Percentiles rank a stretch among this genome's conserved stretches.
These are phyloP conservation scores for Fraxinus albicans DNA, from an alignment of 305 asterid species.

Conservation along the genomic window DNA sequence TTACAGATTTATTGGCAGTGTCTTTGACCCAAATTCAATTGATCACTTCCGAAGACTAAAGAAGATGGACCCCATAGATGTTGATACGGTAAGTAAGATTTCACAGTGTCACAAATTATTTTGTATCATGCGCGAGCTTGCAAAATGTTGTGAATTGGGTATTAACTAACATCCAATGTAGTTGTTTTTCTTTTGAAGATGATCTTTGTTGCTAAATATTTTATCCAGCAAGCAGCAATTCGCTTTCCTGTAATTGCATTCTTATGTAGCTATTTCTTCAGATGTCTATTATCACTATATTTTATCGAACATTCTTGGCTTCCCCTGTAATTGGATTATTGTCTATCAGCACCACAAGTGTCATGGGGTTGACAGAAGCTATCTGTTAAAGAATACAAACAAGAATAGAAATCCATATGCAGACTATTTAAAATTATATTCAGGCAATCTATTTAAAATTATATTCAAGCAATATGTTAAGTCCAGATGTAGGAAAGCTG, in stretches of 20 bases:
- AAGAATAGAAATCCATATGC: neutral
- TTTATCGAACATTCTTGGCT: neutral
- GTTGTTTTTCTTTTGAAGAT: neutral
- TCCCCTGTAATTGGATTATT: neutral
- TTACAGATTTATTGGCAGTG: slow-evolving; percentile 74
- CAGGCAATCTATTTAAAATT: too few relatives aligned
- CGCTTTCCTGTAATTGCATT: neutral
- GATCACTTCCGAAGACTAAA: slow-evolving; percentile 61
- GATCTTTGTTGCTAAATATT: neutral
- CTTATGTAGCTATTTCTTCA: neutral
- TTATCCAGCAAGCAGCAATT: neutral
- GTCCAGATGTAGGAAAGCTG: neutral
- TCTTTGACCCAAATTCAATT: slow-evolving; percentile 69
- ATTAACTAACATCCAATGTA: neutral
- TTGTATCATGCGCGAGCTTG: neutral
- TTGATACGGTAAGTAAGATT: slow-evolving; percentile 66
- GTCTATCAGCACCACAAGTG: neutral
- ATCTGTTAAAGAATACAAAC: too few relatives aligned
- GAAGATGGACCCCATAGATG: slow-evolving; percentile 67
- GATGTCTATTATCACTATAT: neutral
- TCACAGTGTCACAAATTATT: neutral
- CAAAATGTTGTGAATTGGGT: too few relatives aligned
- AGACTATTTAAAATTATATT: neutral
- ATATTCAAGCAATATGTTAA: neutral
- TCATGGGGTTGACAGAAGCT: neutral